Evolutionary conservation across 805 yeast genomes (phyloP).

Genomic region (Schwanniomyces vanrijiae): DNA sequence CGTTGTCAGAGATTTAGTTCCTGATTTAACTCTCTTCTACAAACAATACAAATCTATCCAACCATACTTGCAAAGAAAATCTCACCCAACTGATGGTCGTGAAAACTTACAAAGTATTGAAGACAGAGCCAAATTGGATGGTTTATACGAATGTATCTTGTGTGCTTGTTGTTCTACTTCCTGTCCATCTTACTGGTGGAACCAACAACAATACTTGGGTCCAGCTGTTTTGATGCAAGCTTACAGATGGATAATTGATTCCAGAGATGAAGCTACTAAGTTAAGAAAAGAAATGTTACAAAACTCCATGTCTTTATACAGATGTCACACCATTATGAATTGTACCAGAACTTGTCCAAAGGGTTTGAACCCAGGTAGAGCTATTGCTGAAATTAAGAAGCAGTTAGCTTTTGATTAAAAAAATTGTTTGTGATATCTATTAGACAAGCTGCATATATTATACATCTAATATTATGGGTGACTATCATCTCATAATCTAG

Average conservation of each 20-base stretch:
- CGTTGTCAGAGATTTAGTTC: constrained; percentile 95
- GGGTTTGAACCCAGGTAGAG: constrained; percentile 96
- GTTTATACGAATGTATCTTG: constrained; percentile 93
- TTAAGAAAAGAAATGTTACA: constrained; percentile 86
- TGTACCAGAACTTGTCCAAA: constrained; percentile 98
- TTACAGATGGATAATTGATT: constrained; percentile 96
- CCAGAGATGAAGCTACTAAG: constrained; percentile 87
- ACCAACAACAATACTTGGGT: constrained; percentile 96
- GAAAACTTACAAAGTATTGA: constrained; percentile 89
- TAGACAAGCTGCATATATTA: constrained; percentile 3
- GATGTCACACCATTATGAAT: constrained; percentile 99
- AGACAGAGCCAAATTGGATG: constrained; percentile 95
- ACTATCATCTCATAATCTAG: neutral
- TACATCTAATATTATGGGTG: neutral
- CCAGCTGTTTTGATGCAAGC: constrained; percentile 99
- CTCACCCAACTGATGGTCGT: constrained; percentile 82
- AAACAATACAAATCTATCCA: constrained; percentile 97
- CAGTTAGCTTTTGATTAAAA: constrained; percentile 74
- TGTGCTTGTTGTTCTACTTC: constrained; percentile 99
- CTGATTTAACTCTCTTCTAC: constrained; percentile 96
- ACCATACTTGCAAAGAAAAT: constrained; percentile 88
- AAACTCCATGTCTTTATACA: constrained; percentile 95
- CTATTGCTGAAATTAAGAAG: constrained; percentile 96
- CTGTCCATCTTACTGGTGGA: constrained; percentile 99
- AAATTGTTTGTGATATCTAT: neutral